Base-by-base conservation (phyloP, 1,284 basidiomycete genomes). In the Puccinia hordei region DNA sequence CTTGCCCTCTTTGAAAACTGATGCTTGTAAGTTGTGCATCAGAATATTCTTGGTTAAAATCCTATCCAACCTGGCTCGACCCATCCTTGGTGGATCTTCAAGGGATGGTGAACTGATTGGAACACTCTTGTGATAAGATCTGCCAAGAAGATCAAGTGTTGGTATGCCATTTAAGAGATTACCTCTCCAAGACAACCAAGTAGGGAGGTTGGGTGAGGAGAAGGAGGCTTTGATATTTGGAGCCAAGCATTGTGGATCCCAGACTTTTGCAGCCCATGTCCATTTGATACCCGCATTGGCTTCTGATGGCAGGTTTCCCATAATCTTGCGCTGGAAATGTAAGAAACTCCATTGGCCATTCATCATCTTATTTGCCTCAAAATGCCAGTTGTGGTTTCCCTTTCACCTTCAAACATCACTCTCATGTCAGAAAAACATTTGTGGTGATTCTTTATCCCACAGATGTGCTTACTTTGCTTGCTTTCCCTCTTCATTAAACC, bases 331-430 rank as follows among this genome's bases (percentile, higher is more conserved):
- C 84, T 92, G 88, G 87, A 98, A 98, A 24, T 94, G 91, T 74
- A 94, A 90, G 87, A 99, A 99, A 73, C 91, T 89, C 95, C 96
- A 99, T 79, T 89, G 88, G 51, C 91, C 91, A 51, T 93, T 91
- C 0, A 87, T 86, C 44, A 88, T 83, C 85, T 95, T 98, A 87
- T 92, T 94, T 24, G 95, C 97, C 84, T 98, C 94, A 72, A 99
- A 92, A 85, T 95, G 96, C 97, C 97, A 99, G 83, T 98, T 97
- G 85, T 99, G 96, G 86, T 99, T 99, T 74, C 97, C 97, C 88
- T 98, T 98, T 75, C 94, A 96, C 81, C 82, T 73, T 65, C 22
- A 49, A 35, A 75, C 49, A 24, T 49, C 4, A 74, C 44, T 17
- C 15, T 41, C 3, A 72, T 35, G 69, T 35, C n/a, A 46, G 30